A percentile compares a stretch with the other conserved stretches of the same genome.
These are phyloP conservation scores for Pichia heedii DNA, from an alignment of 805 yeast genomes.

Conservation along the genomic window DNA sequence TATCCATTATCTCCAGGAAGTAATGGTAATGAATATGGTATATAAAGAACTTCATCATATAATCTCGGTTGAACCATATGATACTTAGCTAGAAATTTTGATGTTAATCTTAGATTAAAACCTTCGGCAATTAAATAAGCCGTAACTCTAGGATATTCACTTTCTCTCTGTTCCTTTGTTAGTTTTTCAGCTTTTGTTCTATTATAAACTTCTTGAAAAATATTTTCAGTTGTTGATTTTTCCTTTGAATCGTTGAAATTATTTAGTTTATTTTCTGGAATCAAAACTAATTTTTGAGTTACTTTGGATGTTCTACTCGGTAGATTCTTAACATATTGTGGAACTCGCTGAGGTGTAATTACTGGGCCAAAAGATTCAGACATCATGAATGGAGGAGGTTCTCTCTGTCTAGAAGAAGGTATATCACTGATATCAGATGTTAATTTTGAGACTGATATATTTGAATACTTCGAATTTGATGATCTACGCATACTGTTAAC, in stretches of 20 bases:
- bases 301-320: constrained; percentile 78
- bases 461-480: constrained; percentile 44
- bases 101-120: constrained; percentile 54
- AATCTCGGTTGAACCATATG: constrained; percentile 82
- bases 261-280: constrained; percentile 50
- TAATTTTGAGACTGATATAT: constrained; percentile 73
- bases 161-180: constrained; percentile 51
- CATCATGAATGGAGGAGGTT: constrained; percentile 17
- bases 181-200: constrained; percentile 42
- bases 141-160: constrained; percentile 73
- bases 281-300: constrained; percentile 76
- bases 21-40: constrained; percentile 79
- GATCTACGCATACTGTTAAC: constrained; percentile 14
- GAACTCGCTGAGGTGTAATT: constrained; percentile 19
- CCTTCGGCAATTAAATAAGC: constrained; percentile 88
- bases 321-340: constrained; percentile 44
- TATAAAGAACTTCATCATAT: constrained; percentile 90
- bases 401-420: constrained; percentile 57
- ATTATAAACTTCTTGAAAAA: constrained; percentile 23
- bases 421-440: constrained; percentile 75
- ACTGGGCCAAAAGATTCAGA: constrained; percentile 16
- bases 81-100: constrained; percentile 52
- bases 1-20: constrained; percentile 77
- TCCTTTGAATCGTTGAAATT: constrained; percentile 10
- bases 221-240: constrained; percentile 26